Percentiles rank a stretch among this genome's conserved stretches.
Conservation (phyloP, 2,329 filamentous ascomycete species). For the Pseudodiploospora longispora region DNA sequence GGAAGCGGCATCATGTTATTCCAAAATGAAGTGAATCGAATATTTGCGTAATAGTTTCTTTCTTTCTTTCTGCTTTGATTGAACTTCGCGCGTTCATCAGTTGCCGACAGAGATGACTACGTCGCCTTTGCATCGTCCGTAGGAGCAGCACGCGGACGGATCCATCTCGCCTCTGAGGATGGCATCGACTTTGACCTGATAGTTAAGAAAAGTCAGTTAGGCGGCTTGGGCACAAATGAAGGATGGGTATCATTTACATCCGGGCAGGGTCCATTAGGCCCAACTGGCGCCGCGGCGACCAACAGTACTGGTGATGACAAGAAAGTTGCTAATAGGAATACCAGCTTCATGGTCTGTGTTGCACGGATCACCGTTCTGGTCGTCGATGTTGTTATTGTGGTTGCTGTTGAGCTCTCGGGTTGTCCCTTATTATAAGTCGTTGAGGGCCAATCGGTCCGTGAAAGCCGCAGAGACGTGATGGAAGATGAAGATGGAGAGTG, state of each 20-base stretch:
- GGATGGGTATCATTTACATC: slow-evolving; percentile 16
- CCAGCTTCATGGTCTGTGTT: slow-evolving; percentile 3
- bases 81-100: slow-evolving; percentile 6
- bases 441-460: too few species aligned
- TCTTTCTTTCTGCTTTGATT: neutral
- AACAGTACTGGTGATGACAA: slow-evolving; percentile 8
- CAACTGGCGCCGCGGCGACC: slow-evolving; percentile 18
- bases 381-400: neutral
- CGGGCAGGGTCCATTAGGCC: slow-evolving; percentile 27
- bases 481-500: too few species aligned
- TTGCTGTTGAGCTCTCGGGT: too few species aligned
- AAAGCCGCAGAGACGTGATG: too few species aligned
- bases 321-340: slow-evolving; percentile 6
- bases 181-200: slow-evolving; percentile 26
- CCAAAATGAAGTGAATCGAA: too few species aligned
- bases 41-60: too few species aligned
- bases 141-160: slow-evolving; percentile 46
- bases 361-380: neutral
- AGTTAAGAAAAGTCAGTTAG: slow-evolving; percentile 1
- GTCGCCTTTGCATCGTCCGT: slow-evolving; percentile 42
- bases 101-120: slow-evolving; percentile 39
- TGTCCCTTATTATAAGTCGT: too few species aligned
- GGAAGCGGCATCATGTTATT: too few species aligned
- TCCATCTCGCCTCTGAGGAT: slow-evolving; percentile 41
- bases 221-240: neutral